Percentiles rank a stretch among this genome's conserved stretches.
These are phyloP conservation scores for Penicillium roqueforti DNA, from an alignment of 495 filamentous ascomycete genomes.

Conservation along the genomic window DNA sequence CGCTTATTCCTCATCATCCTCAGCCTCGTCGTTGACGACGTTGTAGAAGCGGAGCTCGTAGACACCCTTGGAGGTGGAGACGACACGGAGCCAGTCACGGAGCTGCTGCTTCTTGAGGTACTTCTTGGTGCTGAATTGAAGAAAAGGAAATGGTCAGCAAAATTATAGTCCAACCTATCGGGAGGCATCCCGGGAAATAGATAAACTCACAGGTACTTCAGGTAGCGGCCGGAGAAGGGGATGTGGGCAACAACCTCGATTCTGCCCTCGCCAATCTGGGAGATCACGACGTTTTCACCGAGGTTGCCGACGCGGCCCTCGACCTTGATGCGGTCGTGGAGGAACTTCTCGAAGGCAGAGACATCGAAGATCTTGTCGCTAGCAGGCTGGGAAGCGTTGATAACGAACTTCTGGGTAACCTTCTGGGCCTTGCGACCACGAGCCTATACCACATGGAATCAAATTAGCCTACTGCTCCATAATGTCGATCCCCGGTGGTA, in stretches of 20 bases:
- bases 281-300: conserved; percentile 87
- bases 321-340: conserved; percentile 99
- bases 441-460: conserved; percentile 35
- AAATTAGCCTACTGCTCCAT: conserved; percentile 93
- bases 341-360: conserved; percentile 97
- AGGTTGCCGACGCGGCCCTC: conserved; percentile 97
- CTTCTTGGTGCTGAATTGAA: conserved; percentile 83
- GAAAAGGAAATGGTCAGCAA: conserved; percentile 12
- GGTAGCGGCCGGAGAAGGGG: conserved; percentile 95
- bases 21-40: conserved; percentile 93
- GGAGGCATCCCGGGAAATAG: neutral
- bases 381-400: conserved; percentile 96
- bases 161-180: neutral
- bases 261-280: conserved; percentile 88
- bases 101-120: conserved; percentile 99
- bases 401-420: conserved; percentile 84
- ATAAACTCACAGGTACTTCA: conserved; percentile 92
- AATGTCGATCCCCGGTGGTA: conserved; percentile 38
- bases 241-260: conserved; percentile 96
- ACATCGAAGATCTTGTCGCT: conserved; percentile 99
- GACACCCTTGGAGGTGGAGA: conserved; percentile 92
- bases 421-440: conserved; percentile 61
- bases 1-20: conserved; percentile 95
- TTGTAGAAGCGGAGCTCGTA: conserved; percentile 99
- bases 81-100: conserved; percentile 98